Conservation (phyloP, 2,329 filamentous ascomycete genomes). For the Colletotrichum sp. region DNA sequence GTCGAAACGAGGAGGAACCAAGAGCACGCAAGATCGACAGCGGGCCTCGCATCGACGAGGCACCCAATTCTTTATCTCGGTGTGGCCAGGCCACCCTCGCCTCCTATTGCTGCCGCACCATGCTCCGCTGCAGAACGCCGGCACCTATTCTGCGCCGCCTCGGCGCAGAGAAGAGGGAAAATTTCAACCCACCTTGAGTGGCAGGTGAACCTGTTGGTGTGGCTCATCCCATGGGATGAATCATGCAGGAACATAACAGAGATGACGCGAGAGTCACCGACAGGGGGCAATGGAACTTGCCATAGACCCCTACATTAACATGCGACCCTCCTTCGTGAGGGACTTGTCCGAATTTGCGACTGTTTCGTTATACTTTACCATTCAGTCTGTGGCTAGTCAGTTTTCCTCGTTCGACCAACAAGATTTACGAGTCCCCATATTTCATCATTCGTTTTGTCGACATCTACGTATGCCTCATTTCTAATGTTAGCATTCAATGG, state of each 20-base stretch:
- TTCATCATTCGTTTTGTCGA: background rate
- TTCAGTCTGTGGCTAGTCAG: background rate
- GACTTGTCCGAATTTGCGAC: background rate
- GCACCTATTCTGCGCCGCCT: background rate
- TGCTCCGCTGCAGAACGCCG: background rate
- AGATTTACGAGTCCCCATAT: background rate
- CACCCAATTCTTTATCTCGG: background rate
- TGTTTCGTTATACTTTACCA: background rate
- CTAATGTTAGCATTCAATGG: background rate
- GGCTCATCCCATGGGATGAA: background rate
- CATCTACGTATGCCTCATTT: background rate
- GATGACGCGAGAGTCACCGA: background rate
- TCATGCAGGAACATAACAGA: background rate
- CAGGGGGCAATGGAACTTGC: background rate
- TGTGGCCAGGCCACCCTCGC: background rate
- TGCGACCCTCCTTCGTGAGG: background rate
- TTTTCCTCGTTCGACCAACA: background rate
- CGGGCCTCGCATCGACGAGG: background rate
- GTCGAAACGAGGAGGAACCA: background rate
- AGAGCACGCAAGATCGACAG: background rate
- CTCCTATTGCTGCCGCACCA: background rate
- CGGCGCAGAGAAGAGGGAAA: background rate
- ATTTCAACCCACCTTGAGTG: background rate
- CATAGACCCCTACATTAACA: background rate
- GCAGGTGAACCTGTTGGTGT: background rate